Evolutionary conservation across 2,329 filamentous ascomycete species (phyloP).

Genomic region (Cordyceps fumosorosea): DNA sequence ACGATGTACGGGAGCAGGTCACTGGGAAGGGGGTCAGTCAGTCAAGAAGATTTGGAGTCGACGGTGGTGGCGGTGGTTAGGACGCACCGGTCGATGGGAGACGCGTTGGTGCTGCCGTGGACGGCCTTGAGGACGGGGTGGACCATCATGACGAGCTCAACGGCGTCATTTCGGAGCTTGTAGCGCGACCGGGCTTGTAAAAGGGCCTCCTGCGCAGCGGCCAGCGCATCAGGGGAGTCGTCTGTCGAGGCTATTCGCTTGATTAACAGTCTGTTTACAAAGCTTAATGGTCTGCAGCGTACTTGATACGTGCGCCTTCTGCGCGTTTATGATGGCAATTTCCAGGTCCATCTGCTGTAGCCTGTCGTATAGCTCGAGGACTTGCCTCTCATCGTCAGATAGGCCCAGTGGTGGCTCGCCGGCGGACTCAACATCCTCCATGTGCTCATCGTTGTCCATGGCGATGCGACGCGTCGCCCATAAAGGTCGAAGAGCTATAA

Average conservation of each 20-base stretch:
- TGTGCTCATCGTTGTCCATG: slow-evolving; percentile 23
- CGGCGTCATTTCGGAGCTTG: slow-evolving; percentile 61
- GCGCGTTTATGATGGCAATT: slow-evolving; percentile 56
- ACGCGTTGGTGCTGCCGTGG: slow-evolving; percentile 58
- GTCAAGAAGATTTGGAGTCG: neutral
- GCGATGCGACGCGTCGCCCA: neutral
- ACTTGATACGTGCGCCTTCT: slow-evolving; percentile 33
- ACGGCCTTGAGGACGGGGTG: slow-evolving; percentile 74
- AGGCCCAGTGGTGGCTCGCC: slow-evolving; percentile 40
- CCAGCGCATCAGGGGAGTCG: slow-evolving; percentile 44
- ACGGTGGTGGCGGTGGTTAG: neutral
- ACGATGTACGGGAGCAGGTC: slow-evolving; percentile 61
- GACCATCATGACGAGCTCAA: slow-evolving; percentile 61
- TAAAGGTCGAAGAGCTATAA: neutral
- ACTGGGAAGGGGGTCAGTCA: slow-evolving; percentile 31
- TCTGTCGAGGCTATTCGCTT: slow-evolving; percentile 17
- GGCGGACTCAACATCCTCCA: slow-evolving; percentile 28
- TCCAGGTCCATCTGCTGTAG: slow-evolving; percentile 67
- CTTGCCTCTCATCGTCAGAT: slow-evolving; percentile 58
- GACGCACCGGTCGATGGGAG: slow-evolving; percentile 61
- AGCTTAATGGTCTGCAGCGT: slow-evolving; percentile 8
- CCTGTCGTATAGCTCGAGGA: slow-evolving; percentile 64
- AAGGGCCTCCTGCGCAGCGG: slow-evolving; percentile 56
- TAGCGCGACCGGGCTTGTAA: slow-evolving; percentile 66
- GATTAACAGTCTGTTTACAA: neutral